Evolutionary conservation across 2,329 filamentous ascomycete genomes (phyloP), one percentile per base, ranked within the genome.

Genomic region (Calycina herbarum): DNA sequence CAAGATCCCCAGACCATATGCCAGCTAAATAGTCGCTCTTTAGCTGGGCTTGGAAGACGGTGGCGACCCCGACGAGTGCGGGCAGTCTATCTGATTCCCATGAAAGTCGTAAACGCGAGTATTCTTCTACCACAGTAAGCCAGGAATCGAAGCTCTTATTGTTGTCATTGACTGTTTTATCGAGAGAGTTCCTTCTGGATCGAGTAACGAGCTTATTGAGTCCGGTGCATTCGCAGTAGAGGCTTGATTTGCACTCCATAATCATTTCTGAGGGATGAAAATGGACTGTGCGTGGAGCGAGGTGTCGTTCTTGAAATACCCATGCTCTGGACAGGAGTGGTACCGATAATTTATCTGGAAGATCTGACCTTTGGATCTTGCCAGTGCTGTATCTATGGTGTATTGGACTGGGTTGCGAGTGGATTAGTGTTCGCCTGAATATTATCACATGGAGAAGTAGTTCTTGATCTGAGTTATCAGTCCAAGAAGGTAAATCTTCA

Each of bases 221-320:
- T 31, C 33, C 33, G 5, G 54, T 45, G 11, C 48, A 57, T 42
- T 64, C 63, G 20, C 54, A 48, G 20, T 31, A 42, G 8, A 61
- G 35, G 10, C 31, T 31, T 17, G 57, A 29, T n/a, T 33, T 31
- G 31, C 63, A 64, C 35, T 64, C 63, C 57, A 57, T 61, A 29
- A 64, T 40, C 33, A 64, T 45, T 20, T 42, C 54, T 2, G 57
- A 40, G 20, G 63, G 45, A 42, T 64, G 63, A 31, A 67, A 70
- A 60, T 67, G 64, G 1, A 70, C 20, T 7, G 60, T 61, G 2
- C 67, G 58, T 2, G 65, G 65, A 3, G 67, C 61, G 15, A 67
- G 54, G 2, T 62, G 24, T 20, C 67, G 58, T 63, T 70, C 67
- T 57, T 70, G 68, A 31, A 70, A 64, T 0, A 59, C 64, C 67